Evolutionary conservation across 176 grass and related monocot species (phyloP).

Genomic region (Oropetium thomaeum): DNA sequence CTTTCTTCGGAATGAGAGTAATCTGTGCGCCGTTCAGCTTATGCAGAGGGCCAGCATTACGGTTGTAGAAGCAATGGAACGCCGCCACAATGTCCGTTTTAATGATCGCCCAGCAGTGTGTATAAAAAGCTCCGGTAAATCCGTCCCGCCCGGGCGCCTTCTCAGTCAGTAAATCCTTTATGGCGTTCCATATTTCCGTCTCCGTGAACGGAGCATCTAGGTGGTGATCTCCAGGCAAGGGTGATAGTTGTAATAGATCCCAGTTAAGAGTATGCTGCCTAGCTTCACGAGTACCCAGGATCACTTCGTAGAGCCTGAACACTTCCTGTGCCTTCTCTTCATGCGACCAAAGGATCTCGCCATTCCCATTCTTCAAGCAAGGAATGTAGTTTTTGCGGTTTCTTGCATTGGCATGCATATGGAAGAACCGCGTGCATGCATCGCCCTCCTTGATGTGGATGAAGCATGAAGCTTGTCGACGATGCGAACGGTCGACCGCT

Average conservation of each 20-base stretch:
- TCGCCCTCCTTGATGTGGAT: neutral
- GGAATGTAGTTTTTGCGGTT: neutral
- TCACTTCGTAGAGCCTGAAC: neutral
- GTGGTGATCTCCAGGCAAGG: no score
- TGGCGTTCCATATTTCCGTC: neutral
- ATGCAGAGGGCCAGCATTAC: no score
- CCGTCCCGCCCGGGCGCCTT: neutral
- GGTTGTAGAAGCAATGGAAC: no score
- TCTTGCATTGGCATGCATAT: neutral
- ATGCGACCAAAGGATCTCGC: no score
- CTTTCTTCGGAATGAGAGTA: neutral
- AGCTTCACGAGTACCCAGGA: neutral
- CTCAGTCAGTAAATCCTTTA: neutral
- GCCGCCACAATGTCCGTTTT: neutral
- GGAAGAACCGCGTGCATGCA: neutral
- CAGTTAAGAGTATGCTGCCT: neutral
- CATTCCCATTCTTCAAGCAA: no score
- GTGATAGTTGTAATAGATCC: no score
- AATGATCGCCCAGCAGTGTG: neutral
- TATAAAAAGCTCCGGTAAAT: no score
- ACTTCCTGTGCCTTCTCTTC: neutral
- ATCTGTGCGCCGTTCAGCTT: no score
- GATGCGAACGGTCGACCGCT: neutral
- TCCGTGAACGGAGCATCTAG: neutral
- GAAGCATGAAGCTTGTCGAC: neutral